Percentiles rank a stretch among this genome's conserved stretches.
These are phyloP conservation scores for Glaciozyma antarctica DNA, from an alignment of 768 basidiomycete genomes.

Conservation along the genomic window DNA sequence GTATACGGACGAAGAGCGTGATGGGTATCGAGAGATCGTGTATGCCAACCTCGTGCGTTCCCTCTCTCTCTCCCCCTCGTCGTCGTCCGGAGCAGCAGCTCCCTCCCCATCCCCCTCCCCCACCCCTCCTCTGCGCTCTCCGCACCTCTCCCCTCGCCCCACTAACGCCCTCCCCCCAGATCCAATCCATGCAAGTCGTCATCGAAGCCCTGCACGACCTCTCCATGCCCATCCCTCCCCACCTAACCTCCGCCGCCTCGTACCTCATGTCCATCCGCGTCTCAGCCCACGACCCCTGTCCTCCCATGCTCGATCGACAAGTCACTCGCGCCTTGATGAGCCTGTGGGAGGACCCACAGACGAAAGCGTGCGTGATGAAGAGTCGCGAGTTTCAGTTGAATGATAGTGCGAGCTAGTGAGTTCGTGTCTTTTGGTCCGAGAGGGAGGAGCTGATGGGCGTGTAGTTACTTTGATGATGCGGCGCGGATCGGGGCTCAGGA, in stretches of 20 bases:
- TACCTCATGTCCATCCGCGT: conserved; percentile 32
- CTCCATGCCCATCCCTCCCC: conserved; percentile 61
- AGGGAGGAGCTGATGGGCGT: neutral
- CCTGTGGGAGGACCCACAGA: conserved; percentile 66
- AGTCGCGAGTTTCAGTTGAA: conserved; percentile 94
- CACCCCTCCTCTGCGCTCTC: no score
- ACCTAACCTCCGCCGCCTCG: conserved; percentile 61
- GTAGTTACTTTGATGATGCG: conserved; percentile 77
- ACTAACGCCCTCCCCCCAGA: conserved; percentile 5
- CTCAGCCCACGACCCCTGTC: conserved; percentile 32
- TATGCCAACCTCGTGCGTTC: conserved; percentile 63
- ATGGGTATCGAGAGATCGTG: conserved; percentile 92
- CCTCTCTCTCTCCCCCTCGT: neutral
- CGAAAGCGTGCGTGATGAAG: conserved; percentile 72
- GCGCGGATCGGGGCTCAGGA: conserved; percentile 62
- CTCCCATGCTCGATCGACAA: conserved; percentile 52
- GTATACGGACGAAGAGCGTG: conserved; percentile 79
- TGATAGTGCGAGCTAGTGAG: conserved; percentile 78
- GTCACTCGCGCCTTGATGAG: conserved; percentile 67
- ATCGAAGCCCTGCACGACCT: conserved; percentile 73
- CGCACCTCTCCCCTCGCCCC: no score
- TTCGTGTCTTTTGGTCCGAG: conserved; percentile 15
- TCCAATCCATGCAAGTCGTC: conserved; percentile 90
- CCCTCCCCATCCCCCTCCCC: neutral
- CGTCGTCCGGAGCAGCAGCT: no score